Conservation (phyloP, 1,284 basidiomycete genomes). For the Puccinia triticina region DNA sequence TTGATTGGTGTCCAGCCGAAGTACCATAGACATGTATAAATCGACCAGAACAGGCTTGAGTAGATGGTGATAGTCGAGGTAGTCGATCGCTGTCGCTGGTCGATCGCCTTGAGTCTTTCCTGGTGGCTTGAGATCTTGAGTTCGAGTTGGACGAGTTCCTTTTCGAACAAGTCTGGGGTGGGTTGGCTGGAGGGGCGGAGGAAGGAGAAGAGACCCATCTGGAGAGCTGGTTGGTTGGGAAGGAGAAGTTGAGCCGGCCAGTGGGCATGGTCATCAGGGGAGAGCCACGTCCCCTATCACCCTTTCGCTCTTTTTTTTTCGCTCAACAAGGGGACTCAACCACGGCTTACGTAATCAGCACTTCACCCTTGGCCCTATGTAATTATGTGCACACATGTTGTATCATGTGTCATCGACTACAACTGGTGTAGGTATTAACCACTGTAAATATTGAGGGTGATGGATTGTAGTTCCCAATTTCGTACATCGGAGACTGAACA, state of each 20-base stretch:
- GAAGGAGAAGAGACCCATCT: slow-evolving; percentile 30
- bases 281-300: neutral
- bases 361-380: no score
- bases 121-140: slow-evolving; percentile 40
- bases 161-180: slow-evolving; percentile 33
- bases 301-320: no score
- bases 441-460: no score
- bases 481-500: no score
- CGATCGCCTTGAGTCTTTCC: slow-evolving; percentile 10
- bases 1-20: slow-evolving; percentile 66
- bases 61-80: slow-evolving; percentile 80
- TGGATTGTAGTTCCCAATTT: no score
- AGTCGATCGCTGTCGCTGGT: slow-evolving; percentile 69
- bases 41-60: slow-evolving; percentile 75
- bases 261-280: neutral
- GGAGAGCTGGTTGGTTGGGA: neutral
- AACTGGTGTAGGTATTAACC: no score
- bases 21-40: slow-evolving; percentile 83
- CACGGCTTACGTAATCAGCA: no score
- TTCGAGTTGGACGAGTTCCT: slow-evolving; percentile 35
- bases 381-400: no score
- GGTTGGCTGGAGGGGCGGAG: neutral
- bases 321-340: no score
- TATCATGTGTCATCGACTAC: no score
- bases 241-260: no score